Base-by-base conservation (phyloP, 164 flowering plant species). In the Tetrastigma voinierianum region DNA sequence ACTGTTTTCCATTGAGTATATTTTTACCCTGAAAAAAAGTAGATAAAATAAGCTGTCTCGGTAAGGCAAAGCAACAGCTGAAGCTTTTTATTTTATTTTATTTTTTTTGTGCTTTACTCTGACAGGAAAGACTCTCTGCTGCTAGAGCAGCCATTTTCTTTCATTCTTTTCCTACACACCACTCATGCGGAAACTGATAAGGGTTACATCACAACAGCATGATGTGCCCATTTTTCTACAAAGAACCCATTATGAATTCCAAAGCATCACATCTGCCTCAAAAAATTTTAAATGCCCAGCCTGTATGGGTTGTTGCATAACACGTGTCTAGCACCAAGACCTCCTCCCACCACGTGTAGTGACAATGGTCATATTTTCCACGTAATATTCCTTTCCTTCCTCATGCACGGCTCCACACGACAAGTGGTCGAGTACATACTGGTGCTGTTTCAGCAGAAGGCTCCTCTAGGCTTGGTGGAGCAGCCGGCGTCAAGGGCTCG, bases 381-480 rank as follows among this genome's bases (percentile, higher is more conserved):
- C n/a, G n/a, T n/a, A n/a, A n/a, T n/a, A n/a, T n/a, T n/a, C n/a
- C n/a, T n/a, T n/a, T n/a, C 0, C 60, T 90, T 12, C 61, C 77
- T 0, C 89, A 90, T 61, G 49, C 70, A 68, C 87, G 78, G 0
- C 94, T n/a, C n/a, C n/a, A n/a, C 97, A 0, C 53, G 77, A 1
- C 85, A 90, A 6, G 76, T 87, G 10, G 97, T 92, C 2, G 89
- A 94, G 51, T 90, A 78, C 78, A 74, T 87, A 0, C 23, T 87
- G 21, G 86, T 87, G 68, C 79, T 89, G 18, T 89, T 81, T 78
- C 70, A 66, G 79, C 97, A 90, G 73, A 77, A 69, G 70, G 45
- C n/a, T 8, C 58, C 71, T 4, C 2, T 76, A 59, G 73, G 66
- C 2, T 14, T 47, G 24, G 59, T 82, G 56, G 72, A 75, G 46